Conservation (phyloP, 768 basidiomycete genomes). For the Gyrodon lividus region DNA sequence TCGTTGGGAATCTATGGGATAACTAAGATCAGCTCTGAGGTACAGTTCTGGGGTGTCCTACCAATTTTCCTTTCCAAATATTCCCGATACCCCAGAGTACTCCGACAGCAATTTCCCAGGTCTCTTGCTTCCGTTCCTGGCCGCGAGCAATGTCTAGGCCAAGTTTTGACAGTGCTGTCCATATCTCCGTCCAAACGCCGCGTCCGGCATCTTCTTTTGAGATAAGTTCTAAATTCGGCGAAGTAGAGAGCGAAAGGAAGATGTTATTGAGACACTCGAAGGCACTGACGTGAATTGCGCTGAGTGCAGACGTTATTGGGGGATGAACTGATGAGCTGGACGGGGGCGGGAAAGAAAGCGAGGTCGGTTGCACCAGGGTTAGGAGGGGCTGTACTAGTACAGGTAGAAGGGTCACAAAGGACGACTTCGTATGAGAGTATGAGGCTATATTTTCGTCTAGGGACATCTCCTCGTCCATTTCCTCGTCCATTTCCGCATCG, state of each 20-base stretch:
- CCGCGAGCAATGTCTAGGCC: slow-evolving; percentile 60
- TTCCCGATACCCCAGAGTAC: slow-evolving; percentile 87
- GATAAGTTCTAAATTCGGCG: slow-evolving; percentile 40
- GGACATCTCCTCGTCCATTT: slow-evolving; percentile 23
- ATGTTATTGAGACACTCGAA: slow-evolving; percentile 91
- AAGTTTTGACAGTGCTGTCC: slow-evolving; percentile 58
- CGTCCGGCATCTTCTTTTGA: slow-evolving; percentile 49
- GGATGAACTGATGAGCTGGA: slow-evolving; percentile 73
- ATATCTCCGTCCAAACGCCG: slow-evolving; percentile 63
- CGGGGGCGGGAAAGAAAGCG: slow-evolving; percentile 79
- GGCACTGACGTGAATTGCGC: slow-evolving; percentile 80
- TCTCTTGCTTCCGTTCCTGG: slow-evolving; percentile 66
- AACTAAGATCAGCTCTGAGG: slow-evolving; percentile 8
- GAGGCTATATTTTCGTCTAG: slow-evolving; percentile 19
- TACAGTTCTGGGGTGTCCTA: slow-evolving; percentile 29
- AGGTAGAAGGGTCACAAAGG: slow-evolving; percentile 41
- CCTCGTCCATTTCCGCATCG: slow-evolving; percentile 41
- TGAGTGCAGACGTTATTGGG: slow-evolving; percentile 83
- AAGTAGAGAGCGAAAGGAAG: slow-evolving; percentile 67
- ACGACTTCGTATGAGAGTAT: slow-evolving; percentile 29
- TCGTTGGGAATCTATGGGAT: slow-evolving; percentile 49
- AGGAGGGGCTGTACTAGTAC: slow-evolving; percentile 69
- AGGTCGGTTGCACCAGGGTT: slow-evolving; percentile 67
- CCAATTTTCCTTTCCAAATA: slow-evolving; percentile 68
- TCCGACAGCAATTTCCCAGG: slow-evolving; percentile 79